These are phyloP conservation scores for Arabidopsis hybrid DNA, from an alignment of 441 rosid species.

Conservation along the genomic window DNA sequence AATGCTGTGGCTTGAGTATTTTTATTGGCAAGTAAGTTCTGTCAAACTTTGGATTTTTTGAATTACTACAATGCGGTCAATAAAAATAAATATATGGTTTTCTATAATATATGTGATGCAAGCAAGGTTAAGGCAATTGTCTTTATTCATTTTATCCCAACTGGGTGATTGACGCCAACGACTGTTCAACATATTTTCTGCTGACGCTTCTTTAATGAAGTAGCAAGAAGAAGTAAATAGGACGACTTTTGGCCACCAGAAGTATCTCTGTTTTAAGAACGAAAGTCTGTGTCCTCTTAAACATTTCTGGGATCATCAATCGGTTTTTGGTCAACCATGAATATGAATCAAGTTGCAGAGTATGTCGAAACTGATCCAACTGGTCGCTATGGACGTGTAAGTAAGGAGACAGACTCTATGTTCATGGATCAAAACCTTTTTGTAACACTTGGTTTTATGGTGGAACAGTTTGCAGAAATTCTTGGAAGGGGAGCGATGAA, in stretches of 20 bases:
- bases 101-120: conserved; percentile 39
- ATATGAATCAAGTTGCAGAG: conserved; percentile 41
- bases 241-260: conserved; percentile 38
- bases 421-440: conserved; percentile 19
- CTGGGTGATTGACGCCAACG: conserved; percentile 33
- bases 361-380: conserved; percentile 82
- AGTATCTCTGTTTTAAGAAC: conserved; percentile 19
- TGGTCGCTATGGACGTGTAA: conserved; percentile 85
- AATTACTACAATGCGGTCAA: conserved; percentile 34
- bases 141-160: conserved; percentile 31
- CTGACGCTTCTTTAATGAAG: conserved; percentile 36
- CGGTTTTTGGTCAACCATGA: conserved; percentile 49
- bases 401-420: conserved; percentile 38
- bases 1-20: conserved; percentile 26
- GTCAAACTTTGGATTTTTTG: conserved; percentile 13
- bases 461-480: conserved; percentile 58
- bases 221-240: conserved; percentile 25
- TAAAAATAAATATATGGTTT: not conserved
- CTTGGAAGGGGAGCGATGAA: conserved; percentile 78
- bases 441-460: conserved; percentile 27
- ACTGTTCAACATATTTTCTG: conserved; percentile 39
- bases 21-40: conserved; percentile 10
- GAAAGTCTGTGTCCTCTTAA: conserved; percentile 20
- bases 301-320: conserved; percentile 33
- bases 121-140: conserved; percentile 29